Percentiles rank a stretch among this genome's conserved stretches.
These are phyloP conservation scores for Sequoiadendron giganteum DNA, from an alignment of 75 land plant species.

Conservation along the genomic window DNA sequence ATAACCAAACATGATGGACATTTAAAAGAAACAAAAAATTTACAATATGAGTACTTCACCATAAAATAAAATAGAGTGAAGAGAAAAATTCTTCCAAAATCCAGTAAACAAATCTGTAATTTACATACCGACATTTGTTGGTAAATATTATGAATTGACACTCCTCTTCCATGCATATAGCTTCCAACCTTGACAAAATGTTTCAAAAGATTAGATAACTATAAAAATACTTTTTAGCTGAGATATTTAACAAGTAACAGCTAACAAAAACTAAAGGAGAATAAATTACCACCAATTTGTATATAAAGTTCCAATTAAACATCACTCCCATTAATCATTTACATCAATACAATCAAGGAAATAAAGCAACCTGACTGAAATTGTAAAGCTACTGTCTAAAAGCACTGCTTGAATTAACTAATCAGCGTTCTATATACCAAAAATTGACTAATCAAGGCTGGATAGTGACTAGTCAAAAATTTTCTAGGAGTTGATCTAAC, in stretches of 20 bases:
- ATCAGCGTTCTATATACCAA: neutral
- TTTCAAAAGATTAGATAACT: neutral
- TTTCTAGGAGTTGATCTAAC: neutral
- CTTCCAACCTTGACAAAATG: conserved; percentile 56
- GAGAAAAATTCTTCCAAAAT: conserved; percentile 3
- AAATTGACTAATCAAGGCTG: neutral
- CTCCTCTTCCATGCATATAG: conserved; percentile 77
- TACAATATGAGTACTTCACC: neutral
- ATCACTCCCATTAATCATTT: neutral
- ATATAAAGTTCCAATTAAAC: neutral
- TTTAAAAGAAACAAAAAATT: neutral
- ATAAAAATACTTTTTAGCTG: neutral
- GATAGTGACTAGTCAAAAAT: neutral
- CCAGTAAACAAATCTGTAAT: neutral
- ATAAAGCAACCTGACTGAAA: neutral
- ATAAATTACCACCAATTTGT: neutral
- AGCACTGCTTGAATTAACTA: neutral
- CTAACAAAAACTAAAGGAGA: neutral
- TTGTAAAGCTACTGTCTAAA: neutral
- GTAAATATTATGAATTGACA: conserved; percentile 64
- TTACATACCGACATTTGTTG: conserved; percentile 67
- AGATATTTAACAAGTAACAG: conserved; percentile 1
- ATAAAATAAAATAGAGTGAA: neutral
- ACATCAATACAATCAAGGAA: neutral
- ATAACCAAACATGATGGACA: neutral